Percentiles rank a stretch among this genome's conserved stretches.
Conservation (phyloP, 169 alveolate species). For the Plasmodium coatneyi region DNA sequence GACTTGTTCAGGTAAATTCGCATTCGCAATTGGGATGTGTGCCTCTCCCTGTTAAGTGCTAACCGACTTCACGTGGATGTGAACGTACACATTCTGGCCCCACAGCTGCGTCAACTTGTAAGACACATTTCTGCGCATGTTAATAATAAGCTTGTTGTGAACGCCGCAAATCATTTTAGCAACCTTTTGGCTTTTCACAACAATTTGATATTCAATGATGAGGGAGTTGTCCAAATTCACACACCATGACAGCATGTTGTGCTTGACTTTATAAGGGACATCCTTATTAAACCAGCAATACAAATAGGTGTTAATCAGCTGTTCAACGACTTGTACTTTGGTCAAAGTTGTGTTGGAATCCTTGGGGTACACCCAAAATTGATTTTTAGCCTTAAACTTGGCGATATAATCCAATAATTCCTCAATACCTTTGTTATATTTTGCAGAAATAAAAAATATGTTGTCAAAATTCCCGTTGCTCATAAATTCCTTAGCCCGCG, state of each 20-base stretch:
- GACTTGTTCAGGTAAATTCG: neutral
- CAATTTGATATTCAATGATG: conserved; percentile 81
- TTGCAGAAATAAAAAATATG: conserved; percentile 87
- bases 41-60: neutral
- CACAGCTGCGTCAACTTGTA: conserved; percentile 81
- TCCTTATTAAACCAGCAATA: conserved; percentile 89
- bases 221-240: conserved; percentile 76
- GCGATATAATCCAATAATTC: conserved; percentile 79
- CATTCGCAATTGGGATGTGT: neutral
- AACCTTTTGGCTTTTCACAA: conserved; percentile 33
- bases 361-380: conserved; percentile 88
- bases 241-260: conserved; percentile 84
- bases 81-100: conserved; percentile 81
- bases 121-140: conserved; percentile 84
- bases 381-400: conserved; percentile 78
- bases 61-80: conserved; percentile 80
- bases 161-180: conserved; percentile 87
- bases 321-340: conserved; percentile 86
- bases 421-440: conserved; percentile 84
- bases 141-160: conserved; percentile 78
- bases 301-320: conserved; percentile 82
- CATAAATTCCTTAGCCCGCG: conserved; percentile 82
- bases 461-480: conserved; percentile 86
- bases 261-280: conserved; percentile 84
- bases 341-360: conserved; percentile 83